These are phyloP conservation scores for Xylaria grammica DNA, from an alignment of 495 filamentous ascomycete species.

Conservation along the genomic window DNA sequence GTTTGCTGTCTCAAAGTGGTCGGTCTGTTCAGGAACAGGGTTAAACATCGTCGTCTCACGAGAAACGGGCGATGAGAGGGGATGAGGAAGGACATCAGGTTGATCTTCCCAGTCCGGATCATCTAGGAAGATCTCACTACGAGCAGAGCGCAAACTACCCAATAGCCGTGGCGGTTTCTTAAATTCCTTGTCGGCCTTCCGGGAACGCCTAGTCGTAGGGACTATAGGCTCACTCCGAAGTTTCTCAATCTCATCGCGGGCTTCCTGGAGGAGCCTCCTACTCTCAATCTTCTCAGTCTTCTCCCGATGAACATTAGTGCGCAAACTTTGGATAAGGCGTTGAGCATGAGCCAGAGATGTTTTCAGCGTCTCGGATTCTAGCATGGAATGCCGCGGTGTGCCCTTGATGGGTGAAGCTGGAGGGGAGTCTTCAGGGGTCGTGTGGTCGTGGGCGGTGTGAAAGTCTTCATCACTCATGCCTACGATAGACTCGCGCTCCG, in stretches of 20 bases:
- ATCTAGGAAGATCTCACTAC: conserved; percentile 74
- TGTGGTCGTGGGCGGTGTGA: conserved; percentile 67
- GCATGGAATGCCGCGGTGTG: conserved; percentile 83
- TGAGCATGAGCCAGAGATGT: conserved; percentile 94
- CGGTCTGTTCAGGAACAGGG: conserved; percentile 41
- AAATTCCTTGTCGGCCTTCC: conserved; percentile 71
- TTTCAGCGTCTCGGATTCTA: conserved; percentile 93
- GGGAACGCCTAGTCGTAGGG: conserved; percentile 60
- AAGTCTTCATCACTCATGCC: conserved; percentile 67
- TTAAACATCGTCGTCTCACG: conserved; percentile 34
- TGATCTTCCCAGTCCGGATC: conserved; percentile 92
- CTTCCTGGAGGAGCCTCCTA: conserved; percentile 93
- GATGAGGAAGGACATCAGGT: conserved; percentile 41
- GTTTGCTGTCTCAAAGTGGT: conserved; percentile 84
- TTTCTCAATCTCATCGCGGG: conserved; percentile 88
- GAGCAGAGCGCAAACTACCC: conserved; percentile 75
- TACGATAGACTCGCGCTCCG: conserved; percentile 64
- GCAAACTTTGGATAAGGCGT: conserved; percentile 91
- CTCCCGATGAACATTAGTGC: conserved; percentile 92
- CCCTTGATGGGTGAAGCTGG: conserved; percentile 89
- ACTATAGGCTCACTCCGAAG: conserved; percentile 65
- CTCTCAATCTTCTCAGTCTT: conserved; percentile 98
- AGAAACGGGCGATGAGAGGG: conserved; percentile 36
- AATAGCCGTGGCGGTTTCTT: conserved; percentile 79
- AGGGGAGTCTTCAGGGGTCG: conserved; percentile 87